Evolutionary conservation across 345 rosid genomes (phyloP), one percentile per base, ranked within the genome.

Genomic region (Citrus cavaleriei): DNA sequence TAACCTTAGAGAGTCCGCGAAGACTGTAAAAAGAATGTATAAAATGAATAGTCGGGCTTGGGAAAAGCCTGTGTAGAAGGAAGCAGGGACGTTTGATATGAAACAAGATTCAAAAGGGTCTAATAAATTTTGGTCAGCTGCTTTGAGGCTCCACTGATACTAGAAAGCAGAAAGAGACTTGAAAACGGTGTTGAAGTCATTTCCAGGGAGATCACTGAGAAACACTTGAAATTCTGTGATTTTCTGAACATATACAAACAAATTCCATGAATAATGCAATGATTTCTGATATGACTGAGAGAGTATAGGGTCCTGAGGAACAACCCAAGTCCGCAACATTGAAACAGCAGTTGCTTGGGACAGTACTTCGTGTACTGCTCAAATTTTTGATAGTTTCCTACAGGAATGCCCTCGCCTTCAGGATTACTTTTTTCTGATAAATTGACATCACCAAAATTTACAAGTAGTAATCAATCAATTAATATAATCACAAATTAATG

Each of bases 11-110:
- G 51, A 46, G 51, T 4, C 5, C 1, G 1, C 5, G 4, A 13
- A 46, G 18, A 13, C 5, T 3, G 51, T 80, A 85, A 35, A 83
- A 85, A n/a, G 87, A 83, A 65, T 75, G 83, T 1, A 80, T 46
- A 68, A 85, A 82, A 76, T 89, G 89, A 12, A 85, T 77, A 34
- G 74, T 80, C 10, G 65, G 62, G 7, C 62, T 40, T 32, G 91
- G 82, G 24, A 90, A 86, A 37, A 91, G 90, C 69, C 87, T 87
- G 3, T 77, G 80, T 87, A 86, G 68, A 88, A 87, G 30, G 84
- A 85, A 42, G 91, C 90, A 0, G 92, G 87, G 24, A 85, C 79
- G 30, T 84, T 87, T 67, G 81, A 70, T 34, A 89, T 42, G 25
- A 77, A 84, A 79, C 78, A 84, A 0, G 72, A 71, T 46, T 74